These are phyloP conservation scores for Skeletonema menzelii DNA, from an alignment of 108 stramenopile genomes.

Conservation along the genomic window DNA sequence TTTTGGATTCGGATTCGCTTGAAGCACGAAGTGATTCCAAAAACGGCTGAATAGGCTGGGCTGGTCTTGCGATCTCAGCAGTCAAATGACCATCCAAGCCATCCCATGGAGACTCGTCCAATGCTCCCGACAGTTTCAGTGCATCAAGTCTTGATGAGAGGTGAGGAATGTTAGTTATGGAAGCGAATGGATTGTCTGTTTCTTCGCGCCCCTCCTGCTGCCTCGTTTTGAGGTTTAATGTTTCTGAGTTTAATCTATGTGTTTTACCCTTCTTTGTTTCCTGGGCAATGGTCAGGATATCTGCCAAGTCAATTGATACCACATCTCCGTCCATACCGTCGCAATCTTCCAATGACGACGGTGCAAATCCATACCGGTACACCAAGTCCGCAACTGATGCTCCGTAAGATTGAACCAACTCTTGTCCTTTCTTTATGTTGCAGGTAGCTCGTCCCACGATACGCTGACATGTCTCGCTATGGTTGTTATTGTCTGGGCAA, in stretches of 20 bases:
- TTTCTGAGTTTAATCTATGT: not conserved
- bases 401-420: conserved; percentile 26
- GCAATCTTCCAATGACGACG: not conserved
- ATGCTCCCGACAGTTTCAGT: conserved; percentile 17
- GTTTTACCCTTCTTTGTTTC: not conserved
- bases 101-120: conserved; percentile 36
- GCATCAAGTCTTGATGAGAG: conserved; percentile 18
- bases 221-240: not conserved
- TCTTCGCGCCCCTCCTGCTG: not conserved
- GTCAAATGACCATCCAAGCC: conserved; percentile 12
- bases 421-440: conserved; percentile 12
- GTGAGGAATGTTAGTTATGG: conserved; percentile 3
- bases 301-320: conserved; percentile 9
- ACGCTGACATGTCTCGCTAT: not conserved
- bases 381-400: conserved; percentile 24
- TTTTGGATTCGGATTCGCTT: not conserved
- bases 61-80: conserved; percentile 12
- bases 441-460: conserved; percentile 10
- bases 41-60: not conserved
- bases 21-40: not conserved
- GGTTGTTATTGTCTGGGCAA: not conserved
- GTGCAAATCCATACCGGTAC: conserved; percentile 27
- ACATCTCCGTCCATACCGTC: conserved; percentile 12
- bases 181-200: not conserved
- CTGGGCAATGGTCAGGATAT: conserved; percentile 8